These are phyloP conservation scores for Penicillium riverlandense DNA, from an alignment of 495 filamentous ascomycete genomes.

Conservation along the genomic window DNA sequence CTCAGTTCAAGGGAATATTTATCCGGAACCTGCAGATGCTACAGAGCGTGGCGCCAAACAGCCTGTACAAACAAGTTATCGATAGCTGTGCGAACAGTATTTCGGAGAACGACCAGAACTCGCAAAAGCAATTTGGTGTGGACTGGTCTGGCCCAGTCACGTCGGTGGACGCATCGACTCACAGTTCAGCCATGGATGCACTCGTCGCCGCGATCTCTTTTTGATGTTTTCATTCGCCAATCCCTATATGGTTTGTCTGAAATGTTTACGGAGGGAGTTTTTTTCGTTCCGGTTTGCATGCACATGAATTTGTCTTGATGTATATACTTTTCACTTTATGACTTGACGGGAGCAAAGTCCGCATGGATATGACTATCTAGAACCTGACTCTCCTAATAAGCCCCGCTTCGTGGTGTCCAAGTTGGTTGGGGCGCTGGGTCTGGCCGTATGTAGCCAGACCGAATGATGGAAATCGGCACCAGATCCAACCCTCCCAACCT, in stretches of 20 bases:
- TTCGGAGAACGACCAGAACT: constrained; percentile 52
- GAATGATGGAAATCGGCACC: constrained; percentile 3
- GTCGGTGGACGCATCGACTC: constrained; percentile 46
- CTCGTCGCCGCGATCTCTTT: constrained; percentile 57
- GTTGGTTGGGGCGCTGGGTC: constrained; percentile 1
- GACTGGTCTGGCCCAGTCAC: constrained; percentile 52
- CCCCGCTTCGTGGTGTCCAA: constrained; percentile 1
- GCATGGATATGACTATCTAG: background rate
- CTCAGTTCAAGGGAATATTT: constrained; percentile 77
- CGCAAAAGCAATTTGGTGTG: constrained; percentile 42
- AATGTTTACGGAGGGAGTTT: background rate
- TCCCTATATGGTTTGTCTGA: background rate
- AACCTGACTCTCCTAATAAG: constrained; percentile 4
- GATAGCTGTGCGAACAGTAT: constrained; percentile 57
- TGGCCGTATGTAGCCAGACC: constrained; percentile 7
- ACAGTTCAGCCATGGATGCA: constrained; percentile 61
- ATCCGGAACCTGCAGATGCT: constrained; percentile 60
- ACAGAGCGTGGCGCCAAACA: constrained; percentile 43
- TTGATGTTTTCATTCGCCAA: background rate
- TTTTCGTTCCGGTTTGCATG: background rate
- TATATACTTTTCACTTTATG: too few relatives aligned
- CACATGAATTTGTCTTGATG: background rate
- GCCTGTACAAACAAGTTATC: constrained; percentile 48
- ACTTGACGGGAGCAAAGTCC: too few relatives aligned
- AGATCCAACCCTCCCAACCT: constrained; percentile 2